Conservation (phyloP, 1,284 basidiomycete species). For the Irpex sp. region DNA sequence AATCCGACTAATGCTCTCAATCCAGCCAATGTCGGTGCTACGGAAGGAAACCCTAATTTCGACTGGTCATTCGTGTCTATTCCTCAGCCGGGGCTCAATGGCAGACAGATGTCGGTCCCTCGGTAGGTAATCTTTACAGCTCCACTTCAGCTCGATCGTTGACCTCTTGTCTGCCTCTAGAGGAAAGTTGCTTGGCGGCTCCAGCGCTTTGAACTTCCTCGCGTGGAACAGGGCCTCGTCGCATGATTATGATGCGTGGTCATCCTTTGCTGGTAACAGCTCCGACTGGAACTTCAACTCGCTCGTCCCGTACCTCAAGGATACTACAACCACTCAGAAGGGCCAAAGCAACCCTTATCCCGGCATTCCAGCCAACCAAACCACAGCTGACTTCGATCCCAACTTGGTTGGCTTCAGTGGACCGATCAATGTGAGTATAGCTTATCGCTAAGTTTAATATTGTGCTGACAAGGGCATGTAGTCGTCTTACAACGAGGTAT, state of each 20-base stretch:
- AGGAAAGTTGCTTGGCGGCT: slow-evolving; percentile 20
- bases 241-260: slow-evolving; percentile 18
- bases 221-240: slow-evolving; percentile 17
- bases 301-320: slow-evolving; percentile 17
- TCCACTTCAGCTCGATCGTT: neutral
- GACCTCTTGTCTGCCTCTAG: neutral
- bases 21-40: slow-evolving; percentile 2
- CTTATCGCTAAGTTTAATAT: neutral
- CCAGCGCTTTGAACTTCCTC: slow-evolving; percentile 18
- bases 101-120: neutral
- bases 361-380: slow-evolving; percentile 4
- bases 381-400: slow-evolving; percentile 1
- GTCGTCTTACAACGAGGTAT: slow-evolving; percentile 19
- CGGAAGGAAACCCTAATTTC: slow-evolving; percentile 7
- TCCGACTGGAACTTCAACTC: slow-evolving; percentile 15
- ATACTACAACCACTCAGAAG: slow-evolving; percentile 9
- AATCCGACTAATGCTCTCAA: neutral
- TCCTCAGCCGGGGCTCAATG: slow-evolving; percentile 1
- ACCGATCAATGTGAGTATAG: slow-evolving; percentile 1
- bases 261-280: slow-evolving; percentile 4
- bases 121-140: neutral
- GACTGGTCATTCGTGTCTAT: slow-evolving; percentile 7
- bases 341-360: slow-evolving; percentile 4
- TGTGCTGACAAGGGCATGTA: neutral
- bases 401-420: slow-evolving; percentile 9